Evolutionary conservation across 176 grass and related monocot genomes (phyloP).

Genomic region (Pontederia crassipes): DNA sequence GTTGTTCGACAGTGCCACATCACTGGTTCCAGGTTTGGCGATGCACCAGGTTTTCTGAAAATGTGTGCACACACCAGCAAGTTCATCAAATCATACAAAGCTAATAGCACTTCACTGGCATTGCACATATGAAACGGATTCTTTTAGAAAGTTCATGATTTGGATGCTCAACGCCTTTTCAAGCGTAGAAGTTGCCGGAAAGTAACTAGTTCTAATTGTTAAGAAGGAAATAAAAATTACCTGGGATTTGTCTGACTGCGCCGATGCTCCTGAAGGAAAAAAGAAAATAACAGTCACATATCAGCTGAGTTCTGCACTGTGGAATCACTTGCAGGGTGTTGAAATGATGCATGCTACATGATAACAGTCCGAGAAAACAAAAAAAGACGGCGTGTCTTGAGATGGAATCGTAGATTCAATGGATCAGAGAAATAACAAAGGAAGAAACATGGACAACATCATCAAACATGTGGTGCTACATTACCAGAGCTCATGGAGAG

Average conservation of each 20-base stretch:
- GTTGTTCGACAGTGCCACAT: background rate
- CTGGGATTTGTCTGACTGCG: background rate
- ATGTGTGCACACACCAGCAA: background rate
- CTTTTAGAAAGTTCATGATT: no score
- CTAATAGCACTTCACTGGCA: no score
- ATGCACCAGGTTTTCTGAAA: constrained; percentile 6
- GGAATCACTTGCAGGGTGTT: background rate
- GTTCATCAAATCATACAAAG: background rate
- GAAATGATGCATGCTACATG: no score
- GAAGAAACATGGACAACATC: background rate
- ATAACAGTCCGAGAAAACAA: no score
- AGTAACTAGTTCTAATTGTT: background rate
- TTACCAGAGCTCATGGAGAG: background rate
- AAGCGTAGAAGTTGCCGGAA: background rate
- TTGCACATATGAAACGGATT: no score
- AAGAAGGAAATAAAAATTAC: background rate
- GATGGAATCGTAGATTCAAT: no score
- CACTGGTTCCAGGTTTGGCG: background rate
- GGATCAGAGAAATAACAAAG: background rate
- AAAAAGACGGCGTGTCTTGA: no score
- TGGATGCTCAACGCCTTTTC: no score
- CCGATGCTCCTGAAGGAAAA: background rate
- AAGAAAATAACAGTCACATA: background rate
- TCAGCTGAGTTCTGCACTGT: background rate
- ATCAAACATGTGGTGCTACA: background rate